Evolutionary conservation across 2,329 filamentous ascomycete genomes (phyloP), one percentile per base, ranked within the genome.

Genomic region (Paecilomyces sp.): DNA sequence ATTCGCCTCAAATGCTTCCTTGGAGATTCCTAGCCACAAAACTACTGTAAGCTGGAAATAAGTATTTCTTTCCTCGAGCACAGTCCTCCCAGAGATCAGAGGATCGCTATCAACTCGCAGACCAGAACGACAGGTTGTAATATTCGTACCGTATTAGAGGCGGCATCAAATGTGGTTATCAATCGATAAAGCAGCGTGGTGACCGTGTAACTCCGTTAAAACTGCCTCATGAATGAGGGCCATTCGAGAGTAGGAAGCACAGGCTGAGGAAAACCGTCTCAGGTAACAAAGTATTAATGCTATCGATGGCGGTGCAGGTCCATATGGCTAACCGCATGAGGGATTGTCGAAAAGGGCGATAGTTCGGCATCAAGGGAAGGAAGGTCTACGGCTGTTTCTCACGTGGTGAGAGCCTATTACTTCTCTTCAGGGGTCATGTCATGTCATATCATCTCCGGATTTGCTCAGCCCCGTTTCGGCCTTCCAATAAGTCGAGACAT

Each of bases 401-500:
- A 15, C 6, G 7, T 47, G n/a, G 41, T 22, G 18, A 47, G 41
- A 47, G 18, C 18, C 7, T 47, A 47, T 47, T 41, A 22, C 15
- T 34, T 25, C 15, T 18, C 9, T 11, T 53, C 22, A 53, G 22
- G 2, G 50, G 13, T n/a, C 51, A 18, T 8, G 13, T 6, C 51
- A 59, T 18, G 31, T 47, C 30, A 15, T 3, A 50, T 50, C n/a
- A 31, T 34, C 28, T 53, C 53, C 60, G 57, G 30, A 30, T 8
- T n/a, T 57, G n/a, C 8, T 50, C 34, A 28, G 18, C 51, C 34
- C 56, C 59, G n/a, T 73, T 67, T 54, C 72, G 59, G 4, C 75
- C 71, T 61, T 83, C 81, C 62, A 83, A 75, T 13, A 83, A 73
- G 63, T 85, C 81, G 62, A 85, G 76, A 66, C 82, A 84, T 64